Evolutionary conservation across 495 filamentous ascomycete species (phyloP).

Genomic region (Staphylotrichum longicolle): DNA sequence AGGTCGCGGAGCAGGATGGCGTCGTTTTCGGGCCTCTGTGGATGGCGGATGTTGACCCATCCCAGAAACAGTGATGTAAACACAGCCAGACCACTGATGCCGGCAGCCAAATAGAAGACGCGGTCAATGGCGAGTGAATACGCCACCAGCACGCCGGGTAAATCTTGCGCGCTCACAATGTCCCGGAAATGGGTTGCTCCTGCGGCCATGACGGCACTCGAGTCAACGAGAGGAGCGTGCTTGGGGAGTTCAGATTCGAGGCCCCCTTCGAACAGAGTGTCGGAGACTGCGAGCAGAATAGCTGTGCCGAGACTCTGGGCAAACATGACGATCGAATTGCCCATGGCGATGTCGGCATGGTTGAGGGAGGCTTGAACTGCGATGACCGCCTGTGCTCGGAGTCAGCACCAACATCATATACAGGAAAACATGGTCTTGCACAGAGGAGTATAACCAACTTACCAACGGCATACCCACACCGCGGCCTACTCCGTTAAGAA

Average conservation of each 20-base stretch:
- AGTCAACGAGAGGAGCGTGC: slow-evolving; percentile 29
- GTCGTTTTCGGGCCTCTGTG: not conserved
- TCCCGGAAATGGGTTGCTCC: slow-evolving; percentile 51
- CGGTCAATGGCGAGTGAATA: slow-evolving; percentile 42
- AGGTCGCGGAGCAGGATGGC: not conserved
- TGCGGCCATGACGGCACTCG: slow-evolving; percentile 27
- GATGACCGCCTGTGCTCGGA: slow-evolving; percentile 45
- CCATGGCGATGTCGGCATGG: slow-evolving; percentile 55
- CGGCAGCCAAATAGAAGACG: slow-evolving; percentile 25
- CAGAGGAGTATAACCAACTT: not conserved
- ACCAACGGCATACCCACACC: slow-evolving; percentile 59
- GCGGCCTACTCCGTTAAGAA: slow-evolving; percentile 63
- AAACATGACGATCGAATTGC: slow-evolving; percentile 60
- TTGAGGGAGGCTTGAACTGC: slow-evolving; percentile 52
- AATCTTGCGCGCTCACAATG: slow-evolving; percentile 18
- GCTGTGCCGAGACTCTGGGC: slow-evolving; percentile 60
- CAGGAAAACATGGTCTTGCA: not conserved
- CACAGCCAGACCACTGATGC: slow-evolving; percentile 16
- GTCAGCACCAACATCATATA: no score
- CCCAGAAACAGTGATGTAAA: slow-evolving; percentile 26
- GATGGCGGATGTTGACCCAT: slow-evolving; percentile 28
- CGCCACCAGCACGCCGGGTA: slow-evolving; percentile 36
- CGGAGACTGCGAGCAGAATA: slow-evolving; percentile 56
- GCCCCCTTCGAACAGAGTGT: slow-evolving; percentile 58
- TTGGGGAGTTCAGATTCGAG: slow-evolving; percentile 45